Percentiles rank a stretch among this genome's conserved stretches.
Evolutionary conservation across 164 flowering plant genomes (phyloP).

Genomic region (Sextonia rubra): DNA sequence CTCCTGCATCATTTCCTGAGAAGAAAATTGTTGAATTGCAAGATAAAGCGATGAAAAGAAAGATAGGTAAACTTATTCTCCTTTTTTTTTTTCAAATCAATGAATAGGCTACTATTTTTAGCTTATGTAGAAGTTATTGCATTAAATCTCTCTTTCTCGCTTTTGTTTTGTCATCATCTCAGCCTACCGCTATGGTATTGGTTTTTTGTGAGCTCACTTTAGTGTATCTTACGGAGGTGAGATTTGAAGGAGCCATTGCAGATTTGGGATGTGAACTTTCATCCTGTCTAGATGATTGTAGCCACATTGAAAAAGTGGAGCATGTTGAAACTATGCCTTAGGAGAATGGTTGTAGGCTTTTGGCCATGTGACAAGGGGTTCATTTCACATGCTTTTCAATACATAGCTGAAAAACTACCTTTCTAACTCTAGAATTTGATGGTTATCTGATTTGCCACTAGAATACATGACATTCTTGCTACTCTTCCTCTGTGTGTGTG

Average conservation of each 20-base stretch:
- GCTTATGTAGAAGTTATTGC: neutral
- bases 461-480: no score
- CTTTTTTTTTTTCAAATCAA: neutral
- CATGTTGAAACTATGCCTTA: no score
- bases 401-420: no score
- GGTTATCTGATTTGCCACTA: no score
- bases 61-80: conserved; percentile 44
- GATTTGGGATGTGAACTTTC: neutral
- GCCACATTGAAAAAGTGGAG: neutral
- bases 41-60: conserved; percentile 55
- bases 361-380: no score
- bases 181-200: neutral
- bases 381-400: no score
- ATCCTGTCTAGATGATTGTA: neutral
- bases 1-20: conserved; percentile 25
- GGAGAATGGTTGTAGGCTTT: no score
- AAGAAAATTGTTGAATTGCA: conserved; percentile 29
- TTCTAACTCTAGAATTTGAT: no score
- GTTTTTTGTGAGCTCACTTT: neutral
- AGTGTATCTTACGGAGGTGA: neutral
- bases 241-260: neutral
- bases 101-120: neutral
- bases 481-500: no score
- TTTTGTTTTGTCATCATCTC: neutral
- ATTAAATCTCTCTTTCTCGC: neutral